Evolutionary conservation across 306 rosid genomes (phyloP), one percentile per base, ranked within the genome.

Genomic region (Herpetospermum pedunculosum): DNA sequence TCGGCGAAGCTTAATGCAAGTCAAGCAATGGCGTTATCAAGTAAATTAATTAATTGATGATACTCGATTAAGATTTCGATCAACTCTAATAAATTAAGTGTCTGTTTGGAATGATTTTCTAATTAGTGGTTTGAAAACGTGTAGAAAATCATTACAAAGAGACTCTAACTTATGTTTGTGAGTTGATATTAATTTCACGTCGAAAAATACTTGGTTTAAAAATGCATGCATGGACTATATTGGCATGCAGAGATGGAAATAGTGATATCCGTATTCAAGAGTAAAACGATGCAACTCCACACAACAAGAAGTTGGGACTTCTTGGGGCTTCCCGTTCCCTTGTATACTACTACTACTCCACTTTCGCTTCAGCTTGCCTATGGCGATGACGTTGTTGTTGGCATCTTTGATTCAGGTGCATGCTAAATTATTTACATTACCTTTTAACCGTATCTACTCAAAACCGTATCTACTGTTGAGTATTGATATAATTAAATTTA

Each of bases 231-330:
- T 41, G 46, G n/a, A n/a, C n/a, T n/a, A n/a, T n/a, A n/a, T n/a
- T 55, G 16, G 16, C 62, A 25, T 74, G 83, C 83, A 87, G 91
- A 80, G 55, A 80, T 81, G 83, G 76, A 78, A 62, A 88, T 29
- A 76, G 91, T 87, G 67, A 77, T 87, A 77, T 87, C 88, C 21
- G 79, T 84, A 37, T 87, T 87, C 41, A 68, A 72, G 76, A 87
- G 91, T 81, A 80, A 54, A 81, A 78, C 78, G 29, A 19, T 79
- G 76, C 28, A 59, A 48, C 47, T 83, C 69, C 85, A 82, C 73
- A 87, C 91, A 53, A 87, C 88, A 44, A 82, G 91, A 83, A 87
- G 88, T 59, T 87, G 91, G 91, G 87, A 87, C 73, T 87, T 87
- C 78, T 37, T 87, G 53, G 85, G 83, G 14, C 85, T 87, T 35